These are phyloP conservation scores for Starmerella asiatica DNA, from an alignment of 805 yeast genomes.

Conservation along the genomic window DNA sequence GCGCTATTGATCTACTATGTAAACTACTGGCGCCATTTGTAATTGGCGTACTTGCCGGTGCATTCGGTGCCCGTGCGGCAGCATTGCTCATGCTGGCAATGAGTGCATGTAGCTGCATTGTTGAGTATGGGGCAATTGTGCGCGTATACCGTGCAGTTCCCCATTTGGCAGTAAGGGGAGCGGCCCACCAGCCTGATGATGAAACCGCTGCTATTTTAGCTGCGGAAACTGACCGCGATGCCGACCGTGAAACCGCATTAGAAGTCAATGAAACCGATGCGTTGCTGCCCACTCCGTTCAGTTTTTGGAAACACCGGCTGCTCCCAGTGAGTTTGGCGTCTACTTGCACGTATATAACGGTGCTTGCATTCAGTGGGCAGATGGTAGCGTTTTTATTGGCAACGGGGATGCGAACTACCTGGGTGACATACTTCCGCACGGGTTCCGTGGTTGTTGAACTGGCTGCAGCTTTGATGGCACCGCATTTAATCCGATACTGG, in stretches of 20 bases:
- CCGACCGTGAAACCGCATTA: not conserved
- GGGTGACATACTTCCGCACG: constrained; percentile 27
- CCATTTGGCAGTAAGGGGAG: constrained; percentile 13
- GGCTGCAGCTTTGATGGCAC: constrained; percentile 27
- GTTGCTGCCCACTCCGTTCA: not conserved
- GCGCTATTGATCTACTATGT: constrained; percentile 31
- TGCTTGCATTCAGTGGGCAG: constrained; percentile 30
- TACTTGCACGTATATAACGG: constrained; percentile 28
- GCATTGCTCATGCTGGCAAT: constrained; percentile 23
- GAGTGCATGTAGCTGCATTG: constrained; percentile 24
- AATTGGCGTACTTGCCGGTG: constrained; percentile 26
- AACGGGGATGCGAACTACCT: constrained; percentile 24
- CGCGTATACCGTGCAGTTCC: constrained; percentile 28
- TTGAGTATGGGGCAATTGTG: constrained; percentile 29
- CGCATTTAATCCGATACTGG: constrained; percentile 17
- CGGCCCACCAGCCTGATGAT: too few species aligned
- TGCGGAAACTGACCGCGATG: not conserved
- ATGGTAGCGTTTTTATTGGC: constrained; percentile 29
- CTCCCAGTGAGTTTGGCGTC: constrained; percentile 26
- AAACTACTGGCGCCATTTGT: constrained; percentile 31
- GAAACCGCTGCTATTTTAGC: too few species aligned
- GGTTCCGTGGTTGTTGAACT: constrained; percentile 28
- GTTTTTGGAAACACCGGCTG: constrained; percentile 23
- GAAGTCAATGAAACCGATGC: not conserved
- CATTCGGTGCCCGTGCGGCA: constrained; percentile 20